phyloP scores from a whole-genome alignment of 2,329 filamentous ascomycete genomes.

The Phaeomoniella chlamydospora region DNA sequence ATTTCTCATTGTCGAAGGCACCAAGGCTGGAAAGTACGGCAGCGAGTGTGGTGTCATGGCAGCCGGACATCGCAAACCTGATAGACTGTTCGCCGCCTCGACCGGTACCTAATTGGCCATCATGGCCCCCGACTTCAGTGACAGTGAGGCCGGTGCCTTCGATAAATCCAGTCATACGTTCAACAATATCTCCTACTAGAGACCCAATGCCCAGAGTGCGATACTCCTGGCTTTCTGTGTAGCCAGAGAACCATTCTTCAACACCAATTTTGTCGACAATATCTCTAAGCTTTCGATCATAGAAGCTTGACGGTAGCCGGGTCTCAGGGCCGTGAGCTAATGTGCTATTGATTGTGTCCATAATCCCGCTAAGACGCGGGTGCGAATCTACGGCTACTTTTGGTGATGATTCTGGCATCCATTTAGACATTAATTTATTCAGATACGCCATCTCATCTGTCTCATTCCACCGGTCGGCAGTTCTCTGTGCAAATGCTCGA shows the following conservation, averaged over 20 bases:
- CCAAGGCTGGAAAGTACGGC: constrained; percentile 65
- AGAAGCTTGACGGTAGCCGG: constrained; percentile 70
- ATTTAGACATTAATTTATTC: constrained; percentile 62
- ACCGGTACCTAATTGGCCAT: constrained; percentile 23
- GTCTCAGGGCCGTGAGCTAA: constrained; percentile 71
- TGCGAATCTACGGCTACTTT: constrained; percentile 69
- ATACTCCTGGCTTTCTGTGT: constrained; percentile 72
- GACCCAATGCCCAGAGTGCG: constrained; percentile 76
- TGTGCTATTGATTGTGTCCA: constrained; percentile 87
- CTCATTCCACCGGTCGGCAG: constrained; percentile 60
- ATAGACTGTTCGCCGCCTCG: constrained; percentile 38
- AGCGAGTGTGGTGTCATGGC: constrained; percentile 87
- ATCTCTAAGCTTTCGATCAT: constrained; percentile 55
- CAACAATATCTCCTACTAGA: constrained; percentile 69
- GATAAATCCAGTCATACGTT: constrained; percentile 56
- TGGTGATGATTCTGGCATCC: constrained; percentile 60
- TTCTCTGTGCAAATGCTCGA: constrained; percentile 55
- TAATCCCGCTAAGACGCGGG: constrained; percentile 74
- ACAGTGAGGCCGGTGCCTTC: constrained; percentile 42
- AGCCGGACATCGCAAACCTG: constrained; percentile 68
- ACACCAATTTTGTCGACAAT: constrained; percentile 61
- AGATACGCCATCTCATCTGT: constrained; percentile 73
- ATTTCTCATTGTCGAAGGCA: constrained; percentile 55
- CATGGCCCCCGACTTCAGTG: constrained; percentile 30
- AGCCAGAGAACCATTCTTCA: constrained; percentile 89